phyloP scores from a whole-genome alignment of 371 early-diverging fungal species.

The Batrachochytrium dendrobatidis region DNA sequence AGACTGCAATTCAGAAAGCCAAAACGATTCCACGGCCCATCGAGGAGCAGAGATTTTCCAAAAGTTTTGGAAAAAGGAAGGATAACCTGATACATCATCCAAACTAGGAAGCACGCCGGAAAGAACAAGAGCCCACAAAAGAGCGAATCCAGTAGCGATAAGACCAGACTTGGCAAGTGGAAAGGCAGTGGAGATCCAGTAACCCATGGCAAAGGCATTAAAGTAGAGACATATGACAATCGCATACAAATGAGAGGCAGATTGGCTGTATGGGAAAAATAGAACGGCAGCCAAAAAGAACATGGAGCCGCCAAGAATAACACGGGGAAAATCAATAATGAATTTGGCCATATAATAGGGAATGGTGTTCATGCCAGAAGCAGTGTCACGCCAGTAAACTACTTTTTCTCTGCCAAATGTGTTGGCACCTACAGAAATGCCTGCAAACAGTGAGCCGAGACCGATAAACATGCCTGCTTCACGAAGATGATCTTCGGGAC shows the following conservation, averaged over 20 bases:
- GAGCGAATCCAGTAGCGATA: constrained; percentile 23
- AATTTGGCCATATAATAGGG: constrained; percentile 35
- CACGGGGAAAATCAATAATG: constrained; percentile 22
- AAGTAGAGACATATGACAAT: constrained; percentile 23
- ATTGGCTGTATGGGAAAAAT: constrained; percentile 15
- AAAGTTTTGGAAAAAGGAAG: constrained; percentile 37
- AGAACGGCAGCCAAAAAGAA: constrained; percentile 13
- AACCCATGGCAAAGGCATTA: constrained; percentile 24
- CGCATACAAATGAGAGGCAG: not conserved
- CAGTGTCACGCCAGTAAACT: constrained; percentile 36
- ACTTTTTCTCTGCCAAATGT: constrained; percentile 37
- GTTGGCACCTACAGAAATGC: constrained; percentile 28
- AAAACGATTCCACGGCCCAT: constrained; percentile 29
- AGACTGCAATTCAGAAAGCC: constrained; percentile 13
- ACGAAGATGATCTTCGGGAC: constrained; percentile 12
- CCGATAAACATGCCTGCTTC: constrained; percentile 29
- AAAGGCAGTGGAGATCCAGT: constrained; percentile 21
- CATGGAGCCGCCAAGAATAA: constrained; percentile 22
- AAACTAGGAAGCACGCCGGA: no score
- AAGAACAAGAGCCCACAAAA: constrained; percentile 21
- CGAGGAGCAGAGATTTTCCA: constrained; percentile 31
- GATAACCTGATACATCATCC: constrained; percentile 39
- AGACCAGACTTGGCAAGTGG: constrained; percentile 15
- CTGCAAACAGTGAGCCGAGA: constrained; percentile 29
- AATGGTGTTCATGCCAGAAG: constrained; percentile 24